Base-by-base conservation (phyloP, 2,329 filamentous ascomycete species). In the Cordyceps militaris region DNA sequence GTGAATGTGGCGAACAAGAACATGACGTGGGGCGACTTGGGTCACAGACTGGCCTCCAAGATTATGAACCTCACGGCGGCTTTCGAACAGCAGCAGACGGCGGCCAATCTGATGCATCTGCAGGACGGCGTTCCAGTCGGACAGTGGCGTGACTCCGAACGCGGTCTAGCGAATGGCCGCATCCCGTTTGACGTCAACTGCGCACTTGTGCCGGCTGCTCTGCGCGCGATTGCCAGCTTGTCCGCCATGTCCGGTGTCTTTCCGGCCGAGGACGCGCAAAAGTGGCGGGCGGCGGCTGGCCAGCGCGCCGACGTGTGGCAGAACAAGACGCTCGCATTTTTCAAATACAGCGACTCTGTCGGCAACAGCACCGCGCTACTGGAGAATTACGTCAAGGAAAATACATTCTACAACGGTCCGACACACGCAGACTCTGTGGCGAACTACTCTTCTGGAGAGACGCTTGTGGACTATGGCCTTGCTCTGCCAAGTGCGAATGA, bases 171-270 rank as follows among this genome's bases (percentile, higher is more conserved):
- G 1, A 82, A 82, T 34, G 84, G 82, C 2, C 75, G 79, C 0
- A 81, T 85, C n/a, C 83, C 84, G 0, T 87, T 83, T 64, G 79
- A 86, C 60, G 83, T 87, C 24, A 87, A 87, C 63, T 81, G 81
- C 0, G 84, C 81, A 1, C 72, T 87, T 0, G 80, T 80, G 0
- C 84, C 85, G 0, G 83, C 84, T 2, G 83, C 80, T 2, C 73
- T 87, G 0, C 75, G 79, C 11, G 77, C 82, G 2, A 84, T 87
- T 38, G 76, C 79, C 2, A 71, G 73, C 0, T 70, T 87, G 1
- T 71, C 81, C 2, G 67, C 67, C 1, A 44, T 38, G 0, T 69
- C 73, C 0, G 79, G 77, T 1, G 75, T 84, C 61, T 85, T 81
- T 60, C 69, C 79, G 0, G 66, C 74, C 2, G 73, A 79, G 56